These are phyloP conservation scores for Thielaviopsis populi DNA, from an alignment of 2,329 filamentous ascomycete species.

Conservation along the genomic window DNA sequence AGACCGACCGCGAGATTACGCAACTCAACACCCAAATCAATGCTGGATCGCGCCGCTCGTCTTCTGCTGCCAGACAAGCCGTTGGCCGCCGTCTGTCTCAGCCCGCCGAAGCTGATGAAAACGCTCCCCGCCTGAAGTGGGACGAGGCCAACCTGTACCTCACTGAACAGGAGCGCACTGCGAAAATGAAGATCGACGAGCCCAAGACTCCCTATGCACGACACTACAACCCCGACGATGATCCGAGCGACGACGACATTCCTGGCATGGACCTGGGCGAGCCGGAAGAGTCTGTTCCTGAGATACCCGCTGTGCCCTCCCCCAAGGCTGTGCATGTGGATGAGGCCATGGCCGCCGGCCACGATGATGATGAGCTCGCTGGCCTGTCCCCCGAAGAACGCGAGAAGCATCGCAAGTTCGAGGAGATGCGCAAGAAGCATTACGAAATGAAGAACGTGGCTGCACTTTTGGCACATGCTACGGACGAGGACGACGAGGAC, in stretches of 20 bases:
- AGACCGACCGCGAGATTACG: slow-evolving; percentile 71
- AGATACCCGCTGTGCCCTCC: slow-evolving; percentile 26
- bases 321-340: slow-evolving; percentile 65
- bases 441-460: slow-evolving; percentile 98
- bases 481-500: slow-evolving; percentile 48
- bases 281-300: slow-evolving; percentile 59
- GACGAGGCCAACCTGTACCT: slow-evolving; percentile 96
- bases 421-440: slow-evolving; percentile 83
- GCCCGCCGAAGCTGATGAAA: slow-evolving; percentile 9
- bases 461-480: slow-evolving; percentile 63
- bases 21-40: slow-evolving; percentile 91
- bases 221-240: slow-evolving; percentile 79
- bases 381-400: slow-evolving; percentile 55
- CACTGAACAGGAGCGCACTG: slow-evolving; percentile 85
- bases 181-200: slow-evolving; percentile 98
- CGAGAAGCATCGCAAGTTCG: slow-evolving; percentile 86
- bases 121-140: slow-evolving; percentile 75
- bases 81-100: slow-evolving; percentile 45
- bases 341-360: slow-evolving; percentile 36
- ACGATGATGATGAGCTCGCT: slow-evolving; percentile 39
- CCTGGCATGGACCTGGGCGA: slow-evolving; percentile 85
- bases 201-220: slow-evolving; percentile 94
- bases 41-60: slow-evolving; percentile 71
- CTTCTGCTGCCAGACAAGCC: slow-evolving; percentile 33
- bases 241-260: slow-evolving; percentile 82